Base-by-base conservation (phyloP, 306 rosid species). In the Sicyos baderoa region DNA sequence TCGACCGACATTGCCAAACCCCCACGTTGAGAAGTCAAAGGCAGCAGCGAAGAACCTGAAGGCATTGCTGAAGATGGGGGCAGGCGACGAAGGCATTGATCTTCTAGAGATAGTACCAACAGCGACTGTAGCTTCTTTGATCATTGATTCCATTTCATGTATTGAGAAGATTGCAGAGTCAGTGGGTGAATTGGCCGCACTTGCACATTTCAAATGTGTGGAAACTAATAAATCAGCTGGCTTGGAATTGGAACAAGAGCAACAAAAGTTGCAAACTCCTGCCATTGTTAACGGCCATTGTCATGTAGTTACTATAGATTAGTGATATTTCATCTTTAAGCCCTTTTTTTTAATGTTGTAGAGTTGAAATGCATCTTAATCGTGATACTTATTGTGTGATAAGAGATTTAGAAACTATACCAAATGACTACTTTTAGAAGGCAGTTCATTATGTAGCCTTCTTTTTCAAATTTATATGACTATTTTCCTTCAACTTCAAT, bases 51-150 rank as follows among this genome's bases (percentile, higher is more conserved):
- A 70, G 75, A 76, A 56, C 51, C 85, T 86, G n/a, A 78, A 73
- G 54, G 70, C 81, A 5, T 22, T 81, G 18, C 81, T 82, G 4
- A 74, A 70, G 74, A 76, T 83, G 2, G 79, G 81, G 50, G 27
- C 49, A 25, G 50, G 83, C 73, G 71, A 80, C 35, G 70, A 79
- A 0, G 23, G 40, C 5, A 60, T 60, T 9, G 78, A 78, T 29
- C 86, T 84, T 19, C 76, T 84, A 17, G 78, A 77, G 27, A 75
- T 78, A 7, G 67, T 84, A 32, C 90, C 89, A 17, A 81, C 45
- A 19, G 90, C 72, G 11, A 83, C 91, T 25, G 87, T 86, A 49
- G 91, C 88, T 51, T 87, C 96, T 12, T 52, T 91, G 12, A 80
- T 91, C 3, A 74, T 79, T 73, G 97, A 91, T 37, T 76, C 86